phyloP scores from a whole-genome alignment of 179 eudicot species.

The Spinacia oleracea region DNA sequence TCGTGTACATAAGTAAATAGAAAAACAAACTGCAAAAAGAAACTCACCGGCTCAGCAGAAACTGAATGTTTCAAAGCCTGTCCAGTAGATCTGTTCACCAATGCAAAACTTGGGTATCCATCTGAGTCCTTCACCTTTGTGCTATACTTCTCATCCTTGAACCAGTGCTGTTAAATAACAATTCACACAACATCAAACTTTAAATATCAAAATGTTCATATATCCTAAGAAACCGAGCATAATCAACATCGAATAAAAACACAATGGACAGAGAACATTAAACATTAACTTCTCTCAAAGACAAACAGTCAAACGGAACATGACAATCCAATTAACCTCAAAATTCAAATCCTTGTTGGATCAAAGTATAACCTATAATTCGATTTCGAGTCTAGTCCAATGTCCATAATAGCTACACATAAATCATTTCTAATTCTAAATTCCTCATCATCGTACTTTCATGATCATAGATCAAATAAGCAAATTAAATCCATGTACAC shows the following conservation, averaged over 20 bases:
- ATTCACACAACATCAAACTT: neutral
- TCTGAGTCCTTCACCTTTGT: conserved; percentile 78
- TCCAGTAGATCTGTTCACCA: conserved; percentile 78
- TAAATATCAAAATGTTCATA: neutral
- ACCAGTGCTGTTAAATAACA: conserved; percentile 60
- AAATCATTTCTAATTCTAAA: neutral
- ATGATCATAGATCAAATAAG: neutral
- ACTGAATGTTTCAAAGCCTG: conserved; percentile 75
- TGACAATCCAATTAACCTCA: neutral
- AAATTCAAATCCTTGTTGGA: neutral
- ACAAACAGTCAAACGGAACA: neutral
- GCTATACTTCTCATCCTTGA: conserved; percentile 75
- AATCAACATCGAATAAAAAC: neutral
- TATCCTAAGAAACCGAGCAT: neutral
- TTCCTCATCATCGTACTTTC: neutral
- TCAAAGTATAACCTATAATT: neutral
- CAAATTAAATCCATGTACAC: neutral
- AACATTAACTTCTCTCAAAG: neutral
- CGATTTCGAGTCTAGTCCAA: neutral
- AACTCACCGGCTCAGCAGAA: conserved; percentile 66
- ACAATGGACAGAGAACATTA: neutral
- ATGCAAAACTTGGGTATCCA: conserved; percentile 69
- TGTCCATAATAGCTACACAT: neutral
- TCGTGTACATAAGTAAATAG: neutral
- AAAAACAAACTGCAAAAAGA: neutral